phyloP scores from a whole-genome alignment of 331 rosid species.

The Cucumis variabilis region DNA sequence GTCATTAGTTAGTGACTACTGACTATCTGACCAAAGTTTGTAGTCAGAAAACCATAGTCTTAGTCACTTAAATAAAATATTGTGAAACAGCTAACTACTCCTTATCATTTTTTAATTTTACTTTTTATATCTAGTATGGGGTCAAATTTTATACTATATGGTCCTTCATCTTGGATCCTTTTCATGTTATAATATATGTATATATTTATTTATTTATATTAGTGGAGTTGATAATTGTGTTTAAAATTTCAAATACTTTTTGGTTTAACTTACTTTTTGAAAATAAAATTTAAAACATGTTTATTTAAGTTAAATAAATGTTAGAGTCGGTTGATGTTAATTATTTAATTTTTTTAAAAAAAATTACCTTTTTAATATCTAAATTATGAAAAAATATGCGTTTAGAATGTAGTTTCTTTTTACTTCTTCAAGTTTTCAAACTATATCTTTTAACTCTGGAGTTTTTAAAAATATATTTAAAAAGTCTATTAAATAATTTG shows the following conservation, averaged over 20 bases:
- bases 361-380: too few relatives aligned
- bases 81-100: background rate
- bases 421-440: too few relatives aligned
- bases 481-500: too few relatives aligned
- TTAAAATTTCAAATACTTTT: background rate
- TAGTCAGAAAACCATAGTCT: background rate
- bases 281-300: too few relatives aligned
- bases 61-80: background rate
- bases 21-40: background rate
- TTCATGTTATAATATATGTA: background rate
- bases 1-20: background rate
- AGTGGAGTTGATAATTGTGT: background rate
- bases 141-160: too few relatives aligned
- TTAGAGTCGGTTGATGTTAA: background rate
- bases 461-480: too few relatives aligned
- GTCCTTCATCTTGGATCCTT: background rate
- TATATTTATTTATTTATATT: too few relatives aligned
- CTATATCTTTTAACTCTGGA: too few relatives aligned
- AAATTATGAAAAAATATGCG: too few relatives aligned
- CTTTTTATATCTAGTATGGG: background rate
- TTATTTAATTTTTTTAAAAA: too few relatives aligned
- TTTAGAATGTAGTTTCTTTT: too few relatives aligned
- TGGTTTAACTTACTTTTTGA: background rate
- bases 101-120: background rate
- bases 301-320: too few relatives aligned